A percentile compares a stretch with the other conserved stretches of the same genome.
Conservation (phyloP, 2,329 filamentous ascomycete genomes). For the Ophiostoma novo-ulmi region DNA sequence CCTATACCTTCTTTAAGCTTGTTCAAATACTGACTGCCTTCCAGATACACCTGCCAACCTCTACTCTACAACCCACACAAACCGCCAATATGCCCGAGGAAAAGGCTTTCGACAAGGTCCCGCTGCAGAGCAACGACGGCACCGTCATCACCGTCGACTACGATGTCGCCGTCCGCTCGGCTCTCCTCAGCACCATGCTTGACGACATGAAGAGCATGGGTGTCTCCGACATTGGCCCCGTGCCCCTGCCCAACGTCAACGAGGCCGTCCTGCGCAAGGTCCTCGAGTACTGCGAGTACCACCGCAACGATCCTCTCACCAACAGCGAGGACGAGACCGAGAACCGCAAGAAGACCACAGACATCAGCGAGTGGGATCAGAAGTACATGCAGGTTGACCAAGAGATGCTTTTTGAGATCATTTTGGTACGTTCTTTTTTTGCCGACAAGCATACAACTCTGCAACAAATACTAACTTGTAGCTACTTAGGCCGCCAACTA, state of each 20-base stretch:
- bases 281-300: slow-evolving; percentile 95
- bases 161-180: slow-evolving; percentile 79
- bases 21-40: not conserved
- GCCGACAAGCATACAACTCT: not conserved
- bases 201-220: slow-evolving; percentile 67
- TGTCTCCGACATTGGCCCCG: slow-evolving; percentile 48
- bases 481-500: slow-evolving; percentile 80
- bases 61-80: not conserved
- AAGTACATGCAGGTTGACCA: slow-evolving; percentile 99
- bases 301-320: slow-evolving; percentile 80
- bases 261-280: slow-evolving; percentile 93
- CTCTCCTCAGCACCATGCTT: slow-evolving; percentile 97
- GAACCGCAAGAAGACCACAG: slow-evolving; percentile 94
- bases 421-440: slow-evolving; percentile 59
- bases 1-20: not conserved
- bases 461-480: slow-evolving; percentile 16
- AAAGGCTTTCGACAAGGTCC: slow-evolving; percentile 39
- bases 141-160: slow-evolving; percentile 57
- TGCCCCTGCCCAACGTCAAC: slow-evolving; percentile 90
- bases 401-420: slow-evolving; percentile 99
- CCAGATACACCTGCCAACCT: not conserved
- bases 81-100: slow-evolving; percentile 33
- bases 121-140: slow-evolving; percentile 49
- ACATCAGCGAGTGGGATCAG: slow-evolving; percentile 99
- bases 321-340: slow-evolving; percentile 85